A percentile compares a stretch with the other conserved stretches of the same genome.
phyloP scores from a whole-genome alignment of 2,329 filamentous ascomycete species.

The Bipolaris gigantea region DNA sequence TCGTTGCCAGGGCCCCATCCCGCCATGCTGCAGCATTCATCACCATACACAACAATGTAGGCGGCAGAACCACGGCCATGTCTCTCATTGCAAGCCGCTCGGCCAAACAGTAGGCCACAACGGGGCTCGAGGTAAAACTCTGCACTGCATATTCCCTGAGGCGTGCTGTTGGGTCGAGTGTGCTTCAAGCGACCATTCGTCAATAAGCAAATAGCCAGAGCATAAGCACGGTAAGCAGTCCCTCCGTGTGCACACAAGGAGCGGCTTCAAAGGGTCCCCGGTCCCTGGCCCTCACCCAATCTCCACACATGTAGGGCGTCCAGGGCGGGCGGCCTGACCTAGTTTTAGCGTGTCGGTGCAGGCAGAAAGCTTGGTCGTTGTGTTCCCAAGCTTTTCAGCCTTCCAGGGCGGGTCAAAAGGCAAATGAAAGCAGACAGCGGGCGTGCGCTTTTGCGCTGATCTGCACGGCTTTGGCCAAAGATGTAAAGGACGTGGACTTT shows the following conservation, averaged over 20 bases:
- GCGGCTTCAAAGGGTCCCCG: conserved; percentile 28
- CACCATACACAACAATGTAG: neutral
- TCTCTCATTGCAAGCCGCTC: conserved; percentile 3
- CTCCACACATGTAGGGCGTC: conserved; percentile 35
- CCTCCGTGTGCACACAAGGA: conserved; percentile 29
- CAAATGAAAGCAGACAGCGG: conserved; percentile 15
- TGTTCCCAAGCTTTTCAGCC: conserved; percentile 37
- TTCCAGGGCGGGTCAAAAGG: conserved; percentile 10
- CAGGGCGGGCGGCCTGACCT: conserved; percentile 32
- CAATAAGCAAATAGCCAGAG: conserved; percentile 24
- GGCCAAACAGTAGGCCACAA: conserved; percentile 14
- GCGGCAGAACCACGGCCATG: conserved; percentile 14
- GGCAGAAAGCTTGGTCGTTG: conserved; percentile 36
- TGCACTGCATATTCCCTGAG: conserved; percentile 11
- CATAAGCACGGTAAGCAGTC: conserved; percentile 42
- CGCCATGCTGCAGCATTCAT: conserved; percentile 4
- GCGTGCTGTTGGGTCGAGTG: conserved; percentile 10
- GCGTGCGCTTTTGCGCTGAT: conserved; percentile 11
- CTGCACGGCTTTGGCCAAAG: conserved; percentile 2
- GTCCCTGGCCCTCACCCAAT: conserved; percentile 30
- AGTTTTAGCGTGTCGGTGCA: conserved; percentile 18
- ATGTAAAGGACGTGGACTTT: conserved; percentile 7
- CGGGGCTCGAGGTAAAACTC: conserved; percentile 6
- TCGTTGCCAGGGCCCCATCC: conserved; percentile 4
- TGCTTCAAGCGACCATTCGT: conserved; percentile 27